Evolutionary conservation across 257 asterid genomes (phyloP), one percentile per base, ranked within the genome.

Genomic region (Solanum sejunctum): DNA sequence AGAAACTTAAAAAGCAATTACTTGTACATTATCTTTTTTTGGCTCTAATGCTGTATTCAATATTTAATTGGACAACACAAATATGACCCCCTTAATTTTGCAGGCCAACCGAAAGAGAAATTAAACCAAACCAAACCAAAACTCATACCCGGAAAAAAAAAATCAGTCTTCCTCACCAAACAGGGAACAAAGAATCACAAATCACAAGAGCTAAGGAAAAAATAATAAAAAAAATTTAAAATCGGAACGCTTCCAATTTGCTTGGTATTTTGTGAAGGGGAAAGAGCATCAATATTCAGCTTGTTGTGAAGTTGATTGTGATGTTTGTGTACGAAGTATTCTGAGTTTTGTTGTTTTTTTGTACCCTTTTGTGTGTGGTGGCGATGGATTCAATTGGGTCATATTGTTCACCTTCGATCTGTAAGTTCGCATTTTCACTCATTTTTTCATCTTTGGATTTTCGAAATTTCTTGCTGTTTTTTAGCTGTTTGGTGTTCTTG

Each of bases 41-140:
- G 77, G 23, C 21, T 51, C 51, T 23, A 28, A 26, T 77, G 52
- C 26, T 16, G 15, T 49, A 51, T 36, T 36, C 47, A 77, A 77
- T 77, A 51, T 51, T 51, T 51, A 51, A 77, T 77, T 52, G 83
- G 83, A 52, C 43, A 78, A 51, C 16, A 26, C 26, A 54, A 52
- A 51, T 16, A 78, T 17, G 83, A 16, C 63, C 83, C 63, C 80
- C 83, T 10, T 52, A 16, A 26, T 78, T 52, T 78, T 78, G 83
- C 83, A 78, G 83, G 83, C 64, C 83, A 78, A 78, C 43, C 49
- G 64, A 78, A 78, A 78, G 64, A 52, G 83, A 78, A 78, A 78
- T 51, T 78, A 52, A 78, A 78, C 83, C 83, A 78, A 78, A 78
- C 49, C 83, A 78, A 52, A 78, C 49, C 64, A 64, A 15, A 78